A percentile compares a stretch with the other conserved stretches of the same genome.
These are phyloP conservation scores for Termitomyces sp. DNA, from an alignment of 768 basidiomycete genomes.

Conservation along the genomic window DNA sequence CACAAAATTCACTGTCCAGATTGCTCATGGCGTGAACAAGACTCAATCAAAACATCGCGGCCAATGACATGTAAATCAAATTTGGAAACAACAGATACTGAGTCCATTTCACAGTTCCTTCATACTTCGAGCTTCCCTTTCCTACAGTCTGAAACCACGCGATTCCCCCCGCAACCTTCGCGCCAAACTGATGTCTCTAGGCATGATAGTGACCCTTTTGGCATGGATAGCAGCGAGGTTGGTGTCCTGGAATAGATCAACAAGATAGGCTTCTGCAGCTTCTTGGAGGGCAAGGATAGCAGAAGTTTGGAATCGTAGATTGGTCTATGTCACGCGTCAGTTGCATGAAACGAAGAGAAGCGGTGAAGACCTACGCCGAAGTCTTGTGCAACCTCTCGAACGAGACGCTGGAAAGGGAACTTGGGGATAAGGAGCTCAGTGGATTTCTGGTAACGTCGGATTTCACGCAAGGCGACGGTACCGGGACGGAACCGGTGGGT, in stretches of 20 bases:
- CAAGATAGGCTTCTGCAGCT: conserved; percentile 19
- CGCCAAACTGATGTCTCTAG: conserved; percentile 15
- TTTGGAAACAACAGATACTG: background rate
- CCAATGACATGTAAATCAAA: too few species aligned
- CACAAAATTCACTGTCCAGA: too few species aligned
- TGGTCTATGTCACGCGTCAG: conserved; percentile 2
- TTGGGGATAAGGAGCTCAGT: conserved; percentile 20
- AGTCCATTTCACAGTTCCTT: background rate
- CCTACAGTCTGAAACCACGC: background rate
- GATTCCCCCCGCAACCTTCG: conserved; percentile 15
- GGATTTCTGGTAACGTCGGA: conserved; percentile 19
- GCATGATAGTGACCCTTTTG: conserved; percentile 19
- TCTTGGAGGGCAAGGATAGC: conserved; percentile 19
- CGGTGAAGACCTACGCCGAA: conserved; percentile 7
- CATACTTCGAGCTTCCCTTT: background rate
- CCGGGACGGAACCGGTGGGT: conserved; percentile 69
- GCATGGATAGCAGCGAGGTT: conserved; percentile 20
- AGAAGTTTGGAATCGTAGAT: conserved; percentile 17
- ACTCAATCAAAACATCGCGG: background rate
- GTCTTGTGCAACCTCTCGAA: conserved; percentile 20
- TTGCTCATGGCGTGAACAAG: too few species aligned
- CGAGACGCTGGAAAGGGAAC: conserved; percentile 20
- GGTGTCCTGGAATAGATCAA: conserved; percentile 17
- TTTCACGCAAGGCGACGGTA: conserved; percentile 20
- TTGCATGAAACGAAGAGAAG: background rate